A percentile compares a stretch with the other conserved stretches of the same genome.
Evolutionary conservation across 2,329 filamentous ascomycete genomes (phyloP).

Genomic region (Monosporascus sp.): DNA sequence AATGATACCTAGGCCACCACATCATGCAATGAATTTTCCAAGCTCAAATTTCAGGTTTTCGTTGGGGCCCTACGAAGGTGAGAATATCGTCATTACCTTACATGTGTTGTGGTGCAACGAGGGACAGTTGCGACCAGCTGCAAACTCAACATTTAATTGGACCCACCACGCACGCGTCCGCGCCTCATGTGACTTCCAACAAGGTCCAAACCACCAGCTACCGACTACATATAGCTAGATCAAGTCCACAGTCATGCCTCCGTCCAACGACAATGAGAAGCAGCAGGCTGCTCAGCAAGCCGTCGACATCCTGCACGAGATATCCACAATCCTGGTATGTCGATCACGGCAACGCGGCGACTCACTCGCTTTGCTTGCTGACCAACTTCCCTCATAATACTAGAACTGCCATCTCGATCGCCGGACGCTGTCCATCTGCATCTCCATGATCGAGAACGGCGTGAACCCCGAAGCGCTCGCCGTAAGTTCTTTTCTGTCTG

Average conservation of each 20-base stretch:
- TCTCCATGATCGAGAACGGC: constrained; percentile 94
- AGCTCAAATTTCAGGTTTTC: no score
- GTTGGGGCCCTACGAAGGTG: no score
- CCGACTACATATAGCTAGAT: not conserved
- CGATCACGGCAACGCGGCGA: not conserved
- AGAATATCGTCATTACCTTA: no score
- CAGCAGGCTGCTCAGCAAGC: constrained; percentile 75
- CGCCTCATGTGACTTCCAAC: no score
- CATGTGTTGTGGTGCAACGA: no score
- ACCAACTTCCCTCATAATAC: not conserved
- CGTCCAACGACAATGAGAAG: constrained; percentile 52
- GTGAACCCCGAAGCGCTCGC: constrained; percentile 93
- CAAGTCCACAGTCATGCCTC: constrained; percentile 11
- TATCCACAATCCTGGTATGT: constrained; percentile 81
- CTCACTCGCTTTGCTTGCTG: not conserved
- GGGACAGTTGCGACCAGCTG: no score
- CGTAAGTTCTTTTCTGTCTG: constrained; percentile 50
- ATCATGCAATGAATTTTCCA: no score
- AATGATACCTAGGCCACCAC: constrained; percentile 29
- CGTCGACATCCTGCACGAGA: constrained; percentile 78
- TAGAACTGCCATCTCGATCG: constrained; percentile 94
- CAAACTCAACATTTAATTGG: no score
- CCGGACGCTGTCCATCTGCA: constrained; percentile 86
- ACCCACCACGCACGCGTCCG: no score
- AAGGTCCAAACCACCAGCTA: constrained; percentile 1